phyloP scores from a whole-genome alignment of 352 stramenopile species.

The Globisporangium canariense region DNA sequence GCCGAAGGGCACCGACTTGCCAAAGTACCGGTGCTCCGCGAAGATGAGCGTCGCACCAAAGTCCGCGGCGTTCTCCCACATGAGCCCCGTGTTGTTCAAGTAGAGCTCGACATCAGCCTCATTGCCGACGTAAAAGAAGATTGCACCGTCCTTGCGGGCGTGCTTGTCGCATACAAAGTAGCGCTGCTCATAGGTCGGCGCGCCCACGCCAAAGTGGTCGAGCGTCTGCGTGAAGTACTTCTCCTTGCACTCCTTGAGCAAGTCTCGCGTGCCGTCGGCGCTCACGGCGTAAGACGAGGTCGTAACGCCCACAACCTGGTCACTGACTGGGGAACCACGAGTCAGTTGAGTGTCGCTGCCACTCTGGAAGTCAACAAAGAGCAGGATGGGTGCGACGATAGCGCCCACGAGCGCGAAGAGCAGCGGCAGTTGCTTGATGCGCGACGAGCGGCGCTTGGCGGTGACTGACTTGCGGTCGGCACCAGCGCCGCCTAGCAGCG shows the following conservation, averaged over 20 bases:
- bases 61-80: constrained; percentile 93
- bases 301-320: neutral
- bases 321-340: neutral
- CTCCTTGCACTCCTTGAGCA: constrained; percentile 63
- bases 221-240: constrained; percentile 71
- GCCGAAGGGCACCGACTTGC: constrained; percentile 83
- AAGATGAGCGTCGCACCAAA: constrained; percentile 94
- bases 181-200: constrained; percentile 72
- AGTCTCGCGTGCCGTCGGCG: constrained; percentile 39
- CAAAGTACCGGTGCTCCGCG: constrained; percentile 97
- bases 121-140: constrained; percentile 96
- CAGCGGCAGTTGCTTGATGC: constrained; percentile 25
- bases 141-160: constrained; percentile 56
- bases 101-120: constrained; percentile 94
- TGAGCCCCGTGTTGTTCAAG: constrained; percentile 94
- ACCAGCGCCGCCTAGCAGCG: constrained; percentile 2
- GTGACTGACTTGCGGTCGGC: neutral
- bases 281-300: constrained; percentile 26
- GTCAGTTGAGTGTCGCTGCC: neutral
- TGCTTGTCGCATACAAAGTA: constrained; percentile 89
- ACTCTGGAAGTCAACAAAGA: constrained; percentile 26
- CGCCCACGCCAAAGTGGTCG: constrained; percentile 66
- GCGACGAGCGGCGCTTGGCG: constrained; percentile 6
- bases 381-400: constrained; percentile 27
- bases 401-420: constrained; percentile 33